Base-by-base conservation (phyloP, 2,329 filamentous ascomycete genomes). In the Tolypocladium ophioglossoides region DNA sequence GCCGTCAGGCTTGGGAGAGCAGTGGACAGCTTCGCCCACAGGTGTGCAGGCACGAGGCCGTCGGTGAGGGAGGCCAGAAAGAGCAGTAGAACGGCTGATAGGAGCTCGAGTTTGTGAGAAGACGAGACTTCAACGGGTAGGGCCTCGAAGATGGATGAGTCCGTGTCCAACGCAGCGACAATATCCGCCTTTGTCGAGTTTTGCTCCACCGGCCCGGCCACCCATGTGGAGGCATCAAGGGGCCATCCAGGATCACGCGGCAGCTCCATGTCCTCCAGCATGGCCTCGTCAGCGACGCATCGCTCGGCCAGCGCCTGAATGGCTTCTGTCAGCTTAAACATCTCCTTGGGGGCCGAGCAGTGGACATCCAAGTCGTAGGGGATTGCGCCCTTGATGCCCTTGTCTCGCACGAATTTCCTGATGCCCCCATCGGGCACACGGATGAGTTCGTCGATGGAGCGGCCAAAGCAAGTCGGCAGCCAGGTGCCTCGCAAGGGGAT, bases 401-500 rank as follows among this genome's bases (percentile, higher is more conserved):
- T 64, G 5, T 68, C 65, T 20, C 63, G 58, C 39, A 74, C 59
- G 40, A 84, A 77, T 9, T 67, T 72, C 22, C 90, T 75, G 55
- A 87, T 87, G 6, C 94, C 86, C 5, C 91, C 90, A 12, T 80
- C 91, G 0, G 94, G 91, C 5, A 96, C 83, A 20, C 86, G 83
- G 51, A 95, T 89, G 10, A 99, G 78, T 63, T 95, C 91, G 56
- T 91, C 86, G n/a, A 99, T 79, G 0, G 88, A 91, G 39, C 89
- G 84, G 0, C 89, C 89, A 50, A 97, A 88, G 62, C 85, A 88
- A 0, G 89, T 90, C 10, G 87, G 87, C 4, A 86, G 74, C 92
- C 94, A 99, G 1, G 72, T 74, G 0, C 82, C 94, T 27, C 81
- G 84, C 0, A 96, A 76, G 0, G 91, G 86, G 40, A 99, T 82